These are phyloP conservation scores for Eimeria acervulina DNA, from an alignment of 169 alveolate species.

Conservation along the genomic window DNA sequence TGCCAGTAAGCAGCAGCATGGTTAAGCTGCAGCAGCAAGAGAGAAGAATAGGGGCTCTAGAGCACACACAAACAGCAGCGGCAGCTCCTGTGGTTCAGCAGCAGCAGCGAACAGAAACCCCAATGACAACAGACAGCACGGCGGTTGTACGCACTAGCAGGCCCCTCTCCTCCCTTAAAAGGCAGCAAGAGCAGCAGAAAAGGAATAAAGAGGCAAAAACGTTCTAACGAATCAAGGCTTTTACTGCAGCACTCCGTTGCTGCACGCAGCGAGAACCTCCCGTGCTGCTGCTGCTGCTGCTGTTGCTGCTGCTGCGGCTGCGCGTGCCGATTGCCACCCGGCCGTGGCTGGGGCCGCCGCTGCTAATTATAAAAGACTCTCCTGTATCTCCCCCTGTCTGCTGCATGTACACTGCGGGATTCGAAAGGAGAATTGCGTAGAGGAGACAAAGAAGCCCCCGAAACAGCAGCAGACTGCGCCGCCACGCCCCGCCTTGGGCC, in stretches of 20 bases:
- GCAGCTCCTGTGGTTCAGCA: not conserved
- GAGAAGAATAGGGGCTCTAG: not conserved
- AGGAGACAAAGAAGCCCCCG: conserved; percentile 70
- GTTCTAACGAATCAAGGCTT: conserved; percentile 36
- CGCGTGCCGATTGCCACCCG: conserved; percentile 71
- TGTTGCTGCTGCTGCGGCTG: conserved; percentile 69
- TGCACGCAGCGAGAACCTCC: conserved; percentile 70
- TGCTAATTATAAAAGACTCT: conserved; percentile 24
- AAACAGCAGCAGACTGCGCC: conserved; percentile 69
- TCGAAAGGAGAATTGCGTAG: conserved; percentile 20
- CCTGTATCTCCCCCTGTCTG: conserved; percentile 63
- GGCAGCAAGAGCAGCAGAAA: conserved; percentile 30
- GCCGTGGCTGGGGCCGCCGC: conserved; percentile 74
- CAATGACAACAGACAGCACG: conserved; percentile 44
- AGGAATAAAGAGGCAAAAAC: conserved; percentile 46
- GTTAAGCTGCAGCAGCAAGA: conserved; percentile 31
- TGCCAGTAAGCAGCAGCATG: conserved; percentile 20
- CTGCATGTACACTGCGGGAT: conserved; percentile 52
- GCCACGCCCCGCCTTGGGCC: conserved; percentile 76
- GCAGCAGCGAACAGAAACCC: conserved; percentile 28
- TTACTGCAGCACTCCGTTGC: conserved; percentile 49
- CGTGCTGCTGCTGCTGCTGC: conserved; percentile 81
- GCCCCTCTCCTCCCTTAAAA: not conserved
- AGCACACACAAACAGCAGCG: conserved; percentile 30
- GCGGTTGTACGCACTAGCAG: conserved; percentile 38